Conservation (phyloP, 2,329 filamentous ascomycete genomes). For the Penicillium sp. region DNA sequence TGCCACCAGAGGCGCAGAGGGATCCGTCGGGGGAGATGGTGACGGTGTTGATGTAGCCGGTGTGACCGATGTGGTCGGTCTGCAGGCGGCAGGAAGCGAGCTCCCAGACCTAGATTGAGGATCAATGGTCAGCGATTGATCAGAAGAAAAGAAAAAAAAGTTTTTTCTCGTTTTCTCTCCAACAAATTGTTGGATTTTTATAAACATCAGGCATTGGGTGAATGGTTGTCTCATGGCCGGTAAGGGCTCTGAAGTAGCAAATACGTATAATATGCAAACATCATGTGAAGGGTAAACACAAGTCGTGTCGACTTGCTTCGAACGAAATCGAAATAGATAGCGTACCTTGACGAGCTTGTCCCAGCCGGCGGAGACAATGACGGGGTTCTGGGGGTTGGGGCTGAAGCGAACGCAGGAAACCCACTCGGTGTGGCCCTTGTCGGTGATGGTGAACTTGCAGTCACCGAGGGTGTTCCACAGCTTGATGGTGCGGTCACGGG, state of each 20-base stretch:
- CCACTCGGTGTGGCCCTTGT: constrained; percentile 99
- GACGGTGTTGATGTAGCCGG: constrained; percentile 99
- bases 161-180: constrained; percentile 14
- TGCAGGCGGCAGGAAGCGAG: constrained; percentile 98
- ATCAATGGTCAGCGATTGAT: constrained; percentile 20
- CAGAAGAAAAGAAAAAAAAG: constrained; percentile 6
- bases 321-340: constrained; percentile 25
- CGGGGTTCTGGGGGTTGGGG: constrained; percentile 99
- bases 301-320: constrained; percentile 2
- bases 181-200: constrained; percentile 20
- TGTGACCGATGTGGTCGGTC: constrained; percentile 99
- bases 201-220: constrained; percentile 57
- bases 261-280: constrained; percentile 92
- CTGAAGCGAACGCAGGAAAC: constrained; percentile 99
- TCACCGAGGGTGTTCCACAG: constrained; percentile 99
- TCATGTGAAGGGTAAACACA: constrained; percentile 59
- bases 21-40: constrained; percentile 99
- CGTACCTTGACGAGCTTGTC: constrained; percentile 99
- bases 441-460: constrained; percentile 99
- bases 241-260: constrained; percentile 99
- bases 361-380: constrained; percentile 98
- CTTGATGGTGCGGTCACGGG: constrained; percentile 98
- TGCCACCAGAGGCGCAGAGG: constrained; percentile 96
- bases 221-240: constrained; percentile 94
- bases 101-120: constrained; percentile 78